Evolutionary conservation across 345 rosid genomes (phyloP), one percentile per base, ranked within the genome.

Genomic region (Punica granatum): DNA sequence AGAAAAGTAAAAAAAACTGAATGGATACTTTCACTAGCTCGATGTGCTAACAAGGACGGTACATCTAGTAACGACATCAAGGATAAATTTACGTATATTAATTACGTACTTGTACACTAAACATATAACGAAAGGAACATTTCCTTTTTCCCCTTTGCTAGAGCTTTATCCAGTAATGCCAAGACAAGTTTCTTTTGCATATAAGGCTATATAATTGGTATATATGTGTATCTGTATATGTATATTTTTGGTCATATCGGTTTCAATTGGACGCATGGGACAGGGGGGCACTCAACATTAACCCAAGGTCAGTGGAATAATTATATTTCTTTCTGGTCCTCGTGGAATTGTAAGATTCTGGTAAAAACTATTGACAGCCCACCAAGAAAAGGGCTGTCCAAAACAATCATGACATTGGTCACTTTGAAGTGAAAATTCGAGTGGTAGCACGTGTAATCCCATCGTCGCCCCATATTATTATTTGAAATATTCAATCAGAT

Each of bases 231-330:
- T 46, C 16, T 18, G n/a, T 18, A 18, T 46, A 2, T 18, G 7
- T 16, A 46, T 46, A 18, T 0, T 0, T n/a, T 1, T 3, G 18
- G 53, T 48, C 41, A 37, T 37, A 11, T n/a, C n/a, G 11, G 11
- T 37, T 37, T 37, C 5, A 10, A n/a, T 23, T 62, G 66, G 7
- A 63, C 36, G 66, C 34, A 60, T 35, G 21, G 65, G 65, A 4
- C 42, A 34, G 43, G n/a, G 61, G 66, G 66, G 31, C 30, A 26
- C 30, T 39, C 31, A 37, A 36, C 41, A 8, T 63, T 30, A 42
- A 36, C 48, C 66, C 66, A 37, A 36, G 66, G 66, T 63, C 66
- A 63, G 49, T 63, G 66, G 66, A 63, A 39, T 36, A 34, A 63
- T 63, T n/a, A 63, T 63, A 37, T 63, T 34, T 23, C 31, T 26